Base-by-base conservation (phyloP, 306 rosid species). In the Dryas drummondii region DNA sequence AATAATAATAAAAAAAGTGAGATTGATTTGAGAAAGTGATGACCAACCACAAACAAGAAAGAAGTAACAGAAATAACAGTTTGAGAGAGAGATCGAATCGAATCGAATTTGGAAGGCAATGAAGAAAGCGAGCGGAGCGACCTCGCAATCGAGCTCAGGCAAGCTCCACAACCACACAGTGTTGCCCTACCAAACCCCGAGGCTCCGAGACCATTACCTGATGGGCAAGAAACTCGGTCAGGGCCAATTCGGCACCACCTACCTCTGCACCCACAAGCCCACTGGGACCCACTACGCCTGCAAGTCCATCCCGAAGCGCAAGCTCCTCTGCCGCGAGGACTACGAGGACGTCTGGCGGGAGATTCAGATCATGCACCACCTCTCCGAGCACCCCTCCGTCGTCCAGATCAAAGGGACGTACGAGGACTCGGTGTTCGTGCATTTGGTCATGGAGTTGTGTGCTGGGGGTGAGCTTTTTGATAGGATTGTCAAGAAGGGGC, bases 311-410 rank as follows among this genome's bases (percentile, higher is more conserved):
- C 97, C 97, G 2, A 92, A 92, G 83, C 85, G 96, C 4, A 92
- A 92, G 88, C 91, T 92, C 13, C 9, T 87, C 46, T 90, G 90
- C 74, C 77, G 72, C 13, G 97, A 90, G 42, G 96, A 92, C 57
- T 92, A 87, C 67, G 97, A 92, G 0, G 96, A 92, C 42, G 97
- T 92, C 42, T 92, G 97, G 96, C 83, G 97, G 57, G 97, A 92
- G 94, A 87, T 92, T 84, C 94, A 92, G 83, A 92, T 92, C 85
- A 92, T 92, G 98, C 98, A 90, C 62, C 98, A 92, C 73, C 76
- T 92, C 19, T 90, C 94, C 0, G 98, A 87, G 65, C 92, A 92
- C 37, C 84, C 90, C 3, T 75, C 78, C 82, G 91, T 92, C 63
- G 98, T 92, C 52, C 91, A 72, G 61, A 92, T 92, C 65, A 85